These are phyloP conservation scores for Mortierella hygrophila DNA, from an alignment of 192 early-diverging fungal genomes.

Conservation along the genomic window DNA sequence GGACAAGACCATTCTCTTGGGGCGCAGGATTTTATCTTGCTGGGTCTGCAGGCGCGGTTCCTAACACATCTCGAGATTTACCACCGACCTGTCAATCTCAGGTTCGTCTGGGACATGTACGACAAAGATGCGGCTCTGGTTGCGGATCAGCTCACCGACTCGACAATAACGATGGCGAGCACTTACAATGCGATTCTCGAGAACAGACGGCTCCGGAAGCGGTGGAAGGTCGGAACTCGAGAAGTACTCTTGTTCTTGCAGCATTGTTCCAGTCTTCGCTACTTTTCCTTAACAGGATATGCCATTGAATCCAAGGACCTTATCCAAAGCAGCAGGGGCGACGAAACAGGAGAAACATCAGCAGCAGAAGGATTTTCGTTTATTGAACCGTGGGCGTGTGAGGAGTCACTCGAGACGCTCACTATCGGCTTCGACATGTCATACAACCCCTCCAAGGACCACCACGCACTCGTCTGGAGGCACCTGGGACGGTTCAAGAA, in stretches of 20 bases:
- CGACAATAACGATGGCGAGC: background rate
- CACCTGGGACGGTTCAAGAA: background rate
- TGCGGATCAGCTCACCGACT: background rate
- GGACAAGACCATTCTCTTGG: background rate
- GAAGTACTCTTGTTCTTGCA: background rate
- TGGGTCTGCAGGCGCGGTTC: background rate
- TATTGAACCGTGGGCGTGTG: background rate
- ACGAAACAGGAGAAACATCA: background rate
- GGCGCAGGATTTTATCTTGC: background rate
- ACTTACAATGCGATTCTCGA: background rate
- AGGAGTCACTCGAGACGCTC: background rate
- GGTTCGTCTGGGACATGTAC: background rate
- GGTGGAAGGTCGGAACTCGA: background rate
- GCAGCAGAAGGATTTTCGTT: background rate
- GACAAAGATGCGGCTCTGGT: background rate
- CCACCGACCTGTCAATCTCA: background rate
- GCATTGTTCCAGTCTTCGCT: background rate
- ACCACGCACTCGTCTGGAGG: background rate
- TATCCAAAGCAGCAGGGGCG: background rate
- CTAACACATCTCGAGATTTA: background rate
- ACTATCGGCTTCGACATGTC: background rate
- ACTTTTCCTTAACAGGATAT: background rate
- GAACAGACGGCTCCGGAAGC: background rate
- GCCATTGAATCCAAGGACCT: background rate
- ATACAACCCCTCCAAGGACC: background rate